Base-by-base conservation (phyloP, 768 basidiomycete genomes). In the Agaricus sinodeliciosus region DNA sequence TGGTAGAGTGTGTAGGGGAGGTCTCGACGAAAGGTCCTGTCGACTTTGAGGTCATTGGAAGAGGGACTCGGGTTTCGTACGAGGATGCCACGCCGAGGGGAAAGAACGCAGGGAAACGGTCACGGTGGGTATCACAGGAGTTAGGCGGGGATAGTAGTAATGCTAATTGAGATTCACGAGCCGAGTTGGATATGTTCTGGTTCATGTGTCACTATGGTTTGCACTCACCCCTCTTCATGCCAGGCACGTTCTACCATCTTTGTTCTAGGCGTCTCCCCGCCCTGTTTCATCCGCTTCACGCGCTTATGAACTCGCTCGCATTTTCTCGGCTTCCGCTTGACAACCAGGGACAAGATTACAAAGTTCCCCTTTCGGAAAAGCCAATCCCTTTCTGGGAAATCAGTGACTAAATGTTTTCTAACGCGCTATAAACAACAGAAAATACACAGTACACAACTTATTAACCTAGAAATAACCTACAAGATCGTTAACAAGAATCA, bases 391-490 rank as follows among this genome's bases (percentile, higher is more conserved):
- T 40, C 28, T 12, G 13, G 35, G 43, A 39, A 27, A 37, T 25
- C 43, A 28, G 42, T 16, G 16, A 9, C 43, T 26, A n/a, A 12
- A 16, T 31, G 31, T 31, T 31, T 31, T 11, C n/a, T 9, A n/a
- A 52, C 19, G 22, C 9, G 47, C 4, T 47, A 40, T 45, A 53
- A 22, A 45, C 36, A 8, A 9, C 36, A 53, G 22, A 27, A 16
- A 16, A 27, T 39, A 31, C 11, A 31, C 4, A 1, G 11, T 31
- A 31, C 31, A 42, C 22, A 22, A 22, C 22, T 22, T 47, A 54
- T 48, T 54, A 53, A 53, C 51, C 43, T 46, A 46, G 28, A n/a
- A n/a, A 7, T 54, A 54, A 25, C 40, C 46, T 54, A 54, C 28
- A 28, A 46, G 37, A 53, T 53, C 51, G 11, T 35, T 35, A 27